Conservation (phyloP, 768 basidiomycete species). For the Serendipita indica region DNA sequence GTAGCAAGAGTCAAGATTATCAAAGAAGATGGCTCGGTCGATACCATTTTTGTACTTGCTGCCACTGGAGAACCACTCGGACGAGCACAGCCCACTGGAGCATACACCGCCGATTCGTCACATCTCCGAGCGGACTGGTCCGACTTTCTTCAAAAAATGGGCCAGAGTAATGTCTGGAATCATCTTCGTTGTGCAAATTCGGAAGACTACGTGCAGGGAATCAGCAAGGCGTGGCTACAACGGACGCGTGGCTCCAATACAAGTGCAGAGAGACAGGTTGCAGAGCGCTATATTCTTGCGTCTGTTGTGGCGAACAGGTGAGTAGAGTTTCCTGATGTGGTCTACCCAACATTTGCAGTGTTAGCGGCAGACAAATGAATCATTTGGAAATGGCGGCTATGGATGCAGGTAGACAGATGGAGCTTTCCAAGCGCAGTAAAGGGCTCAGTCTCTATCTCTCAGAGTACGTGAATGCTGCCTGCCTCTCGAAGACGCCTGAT, state of each 20-base stretch:
- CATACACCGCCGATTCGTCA: background rate
- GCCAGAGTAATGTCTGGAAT: conserved; percentile 36
- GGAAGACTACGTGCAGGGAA: conserved; percentile 54
- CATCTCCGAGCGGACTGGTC: conserved; percentile 41
- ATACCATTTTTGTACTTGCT: conserved; percentile 43
- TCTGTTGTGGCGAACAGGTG: conserved; percentile 63
- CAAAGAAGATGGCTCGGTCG: background rate
- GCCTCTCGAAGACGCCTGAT: background rate
- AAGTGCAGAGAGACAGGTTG: conserved; percentile 32
- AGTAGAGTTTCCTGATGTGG: conserved; percentile 7
- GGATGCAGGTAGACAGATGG: conserved; percentile 34
- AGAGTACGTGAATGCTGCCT: conserved; percentile 27
- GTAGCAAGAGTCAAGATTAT: background rate
- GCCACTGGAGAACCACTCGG: conserved; percentile 63
- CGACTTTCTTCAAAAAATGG: conserved; percentile 12
- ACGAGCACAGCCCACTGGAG: background rate
- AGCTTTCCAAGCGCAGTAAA: conserved; percentile 15
- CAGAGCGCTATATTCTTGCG: conserved; percentile 50
- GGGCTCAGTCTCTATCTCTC: conserved; percentile 48
- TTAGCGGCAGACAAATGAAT: conserved; percentile 59
- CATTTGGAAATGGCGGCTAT: conserved; percentile 58
- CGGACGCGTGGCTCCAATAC: conserved; percentile 31
- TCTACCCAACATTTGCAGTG: conserved; percentile 24
- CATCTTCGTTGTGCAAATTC: conserved; percentile 28
- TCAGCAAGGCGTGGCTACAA: conserved; percentile 50